A percentile compares a stretch with the other conserved stretches of the same genome.
Evolutionary conservation across 495 filamentous ascomycete species (phyloP).

Genomic region (Neurospora sp.): DNA sequence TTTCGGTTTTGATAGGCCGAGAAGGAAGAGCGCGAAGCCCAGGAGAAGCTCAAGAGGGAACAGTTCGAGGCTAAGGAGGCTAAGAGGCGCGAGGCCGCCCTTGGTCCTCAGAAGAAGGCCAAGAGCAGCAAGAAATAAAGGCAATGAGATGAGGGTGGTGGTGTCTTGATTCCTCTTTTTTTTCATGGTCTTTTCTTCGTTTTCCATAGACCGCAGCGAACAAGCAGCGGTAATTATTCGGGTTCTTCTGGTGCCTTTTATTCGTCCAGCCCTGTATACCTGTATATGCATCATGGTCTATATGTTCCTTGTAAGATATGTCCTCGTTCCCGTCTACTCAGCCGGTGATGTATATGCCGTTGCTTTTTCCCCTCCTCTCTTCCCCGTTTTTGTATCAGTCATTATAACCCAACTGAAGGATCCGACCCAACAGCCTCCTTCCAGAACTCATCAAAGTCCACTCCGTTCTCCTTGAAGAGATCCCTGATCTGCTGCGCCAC

Average conservation of each 20-base stretch:
- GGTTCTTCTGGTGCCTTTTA: not conserved
- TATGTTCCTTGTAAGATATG: conserved; percentile 4
- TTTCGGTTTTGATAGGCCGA: conserved; percentile 37
- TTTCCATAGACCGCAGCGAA: conserved; percentile 1
- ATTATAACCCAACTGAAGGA: conserved; percentile 17
- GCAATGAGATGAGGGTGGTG: not conserved
- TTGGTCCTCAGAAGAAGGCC: conserved; percentile 22
- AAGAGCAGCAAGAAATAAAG: conserved; percentile 27
- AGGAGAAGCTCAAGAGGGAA: conserved; percentile 39
- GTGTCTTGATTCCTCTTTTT: not conserved
- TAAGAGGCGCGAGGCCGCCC: conserved; percentile 56
- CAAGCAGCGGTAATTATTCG: not conserved
- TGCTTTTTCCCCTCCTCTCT: not conserved
- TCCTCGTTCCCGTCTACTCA: not conserved
- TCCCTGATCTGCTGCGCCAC: conserved; percentile 53
- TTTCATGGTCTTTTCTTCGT: not conserved
- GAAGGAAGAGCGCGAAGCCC: conserved; percentile 61
- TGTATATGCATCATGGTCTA: not conserved
- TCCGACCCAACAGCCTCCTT: conserved; percentile 58
- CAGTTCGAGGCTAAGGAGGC: conserved; percentile 44
- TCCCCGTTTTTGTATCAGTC: not conserved
- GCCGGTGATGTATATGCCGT: not conserved
- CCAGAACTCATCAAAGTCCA: conserved; percentile 74
- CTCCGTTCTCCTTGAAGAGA: conserved; percentile 56
- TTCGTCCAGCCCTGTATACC: not conserved